These are phyloP conservation scores for Neocallimastix lanati DNA, from an alignment of 192 early-diverging fungal genomes.

Conservation along the genomic window DNA sequence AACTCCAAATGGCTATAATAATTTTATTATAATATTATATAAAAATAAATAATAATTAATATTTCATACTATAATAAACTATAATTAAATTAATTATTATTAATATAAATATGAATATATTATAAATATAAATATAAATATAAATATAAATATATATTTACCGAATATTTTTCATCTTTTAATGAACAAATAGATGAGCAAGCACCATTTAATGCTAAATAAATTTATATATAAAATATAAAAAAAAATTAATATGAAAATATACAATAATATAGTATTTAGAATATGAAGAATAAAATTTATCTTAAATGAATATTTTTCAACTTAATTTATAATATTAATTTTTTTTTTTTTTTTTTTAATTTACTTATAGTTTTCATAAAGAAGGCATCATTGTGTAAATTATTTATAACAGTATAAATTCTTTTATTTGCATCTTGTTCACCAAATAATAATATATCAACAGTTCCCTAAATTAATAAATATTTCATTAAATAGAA, in stretches of 20 bases:
- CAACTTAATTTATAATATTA: too few relatives aligned
- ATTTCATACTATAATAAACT: background rate
- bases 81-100: too few relatives aligned
- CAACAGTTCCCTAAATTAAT: constrained; percentile 45
- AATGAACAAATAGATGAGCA: constrained; percentile 29
- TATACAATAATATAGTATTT: too few relatives aligned
- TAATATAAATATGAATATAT: too few relatives aligned
- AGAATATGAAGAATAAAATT: too few relatives aligned
- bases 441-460: constrained; percentile 48
- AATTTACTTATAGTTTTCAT: constrained; percentile 49
- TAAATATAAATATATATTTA: constrained; percentile 2
- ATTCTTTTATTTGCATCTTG: constrained; percentile 11
- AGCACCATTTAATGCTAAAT: constrained; percentile 40
- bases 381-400: constrained; percentile 88
- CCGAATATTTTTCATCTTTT: constrained; percentile 4
- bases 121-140: constrained; percentile 14
- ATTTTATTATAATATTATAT: constrained; percentile 1
- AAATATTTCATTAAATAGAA: too few relatives aligned
- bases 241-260: too few relatives aligned
- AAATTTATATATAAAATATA: too few relatives aligned
- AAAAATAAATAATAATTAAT: background rate
- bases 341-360: too few relatives aligned
- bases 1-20: constrained; percentile 46
- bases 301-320: too few relatives aligned
- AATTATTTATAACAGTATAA: constrained; percentile 63